Base-by-base conservation (phyloP, 1,139 yeast species). In the Sugiyamaella xylanicola region DNA sequence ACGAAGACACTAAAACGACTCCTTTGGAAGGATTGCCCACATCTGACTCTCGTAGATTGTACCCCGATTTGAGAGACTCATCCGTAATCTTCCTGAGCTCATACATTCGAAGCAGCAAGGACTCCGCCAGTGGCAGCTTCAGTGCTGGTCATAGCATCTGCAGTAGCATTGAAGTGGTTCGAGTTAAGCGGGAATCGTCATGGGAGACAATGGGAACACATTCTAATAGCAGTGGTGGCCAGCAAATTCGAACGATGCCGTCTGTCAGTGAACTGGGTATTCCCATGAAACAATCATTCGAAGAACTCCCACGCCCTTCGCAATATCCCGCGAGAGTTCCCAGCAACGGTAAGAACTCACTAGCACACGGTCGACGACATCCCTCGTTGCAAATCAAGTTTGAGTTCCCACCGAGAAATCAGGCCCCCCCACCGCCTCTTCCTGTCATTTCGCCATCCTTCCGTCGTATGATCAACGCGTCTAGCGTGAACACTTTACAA, bases 71-170 rank as follows among this genome's bases (percentile, higher is more conserved):
- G 50, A 61, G 74, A 9, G 74, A 70, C 42, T 56, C 68, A 3
- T 69, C 73, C 11, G 63, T 70, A 35, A 61, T 65, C 40, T 64
- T 69, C 36, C 62, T 70, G 20, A 72, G 73, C 8, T 64, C 68
- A 43, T 68, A 63, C 52, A 63, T 69, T 13, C 59, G 66, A 15
- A 55, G 62, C 1, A 53, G 60, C 29, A 53, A 59, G 48, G 60
- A 46, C 15, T 44, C 51, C 8, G 39, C 25, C 29, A 25, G 46
- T 32, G 45, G 29, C 22, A 49, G 51, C 36, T 22, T 39, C 16
- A 48, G 27, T 45, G 27, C 27, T 40, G 40, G 39, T n/a, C 32
- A 17, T n/a, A 21, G 42, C 32, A 21, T 20, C 15, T 20, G 41
- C 5, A 40, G 48, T 21, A 42, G 48, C 29, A 32, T 42, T 22